A percentile compares a stretch with the other conserved stretches of the same genome.
Evolutionary conservation across 371 early-diverging fungal genomes (phyloP).

Genomic region (Apophysomyces ossiformis): DNA sequence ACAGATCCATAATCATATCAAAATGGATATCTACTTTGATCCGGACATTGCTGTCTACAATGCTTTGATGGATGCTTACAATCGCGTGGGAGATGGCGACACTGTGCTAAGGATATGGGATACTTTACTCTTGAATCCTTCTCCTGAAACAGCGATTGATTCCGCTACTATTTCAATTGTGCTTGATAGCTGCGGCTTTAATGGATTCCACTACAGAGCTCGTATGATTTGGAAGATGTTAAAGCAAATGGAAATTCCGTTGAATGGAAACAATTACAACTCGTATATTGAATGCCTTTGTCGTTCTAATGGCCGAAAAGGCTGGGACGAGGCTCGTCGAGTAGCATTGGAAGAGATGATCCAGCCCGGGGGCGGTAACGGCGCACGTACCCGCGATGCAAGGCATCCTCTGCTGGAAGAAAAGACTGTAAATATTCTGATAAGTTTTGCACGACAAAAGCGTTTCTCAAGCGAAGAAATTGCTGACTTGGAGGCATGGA

Average conservation of each 20-base stretch:
- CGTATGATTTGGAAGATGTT: slow-evolving; percentile 37
- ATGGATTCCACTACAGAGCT: slow-evolving; percentile 32
- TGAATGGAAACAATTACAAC: slow-evolving; percentile 47
- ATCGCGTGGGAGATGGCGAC: slow-evolving; percentile 29
- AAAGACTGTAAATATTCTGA: slow-evolving; percentile 49
- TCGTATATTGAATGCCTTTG: slow-evolving; percentile 55
- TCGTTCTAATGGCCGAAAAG: slow-evolving; percentile 28
- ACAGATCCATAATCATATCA: slow-evolving; percentile 45
- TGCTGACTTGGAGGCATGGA: slow-evolving; percentile 31
- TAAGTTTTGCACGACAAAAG: slow-evolving; percentile 48
- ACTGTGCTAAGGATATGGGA: slow-evolving; percentile 48
- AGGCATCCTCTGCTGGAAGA: slow-evolving; percentile 25
- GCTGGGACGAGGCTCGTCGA: slow-evolving; percentile 38
- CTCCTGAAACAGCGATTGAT: slow-evolving; percentile 22
- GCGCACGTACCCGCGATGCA: slow-evolving; percentile 10
- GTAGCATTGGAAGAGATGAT: slow-evolving; percentile 36
- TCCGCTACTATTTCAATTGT: slow-evolving; percentile 28
- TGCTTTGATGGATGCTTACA: slow-evolving; percentile 48
- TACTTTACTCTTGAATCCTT: slow-evolving; percentile 18
- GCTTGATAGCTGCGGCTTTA: slow-evolving; percentile 31
- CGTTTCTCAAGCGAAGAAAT: slow-evolving; percentile 24
- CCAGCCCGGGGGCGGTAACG: background rate
- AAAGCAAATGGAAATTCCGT: slow-evolving; percentile 19
- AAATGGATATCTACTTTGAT: slow-evolving; percentile 51
- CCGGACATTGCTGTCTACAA: slow-evolving; percentile 41